Conservation (phyloP, 2,329 filamentous ascomycete species). For the Alternaria hordeiaustralica region DNA sequence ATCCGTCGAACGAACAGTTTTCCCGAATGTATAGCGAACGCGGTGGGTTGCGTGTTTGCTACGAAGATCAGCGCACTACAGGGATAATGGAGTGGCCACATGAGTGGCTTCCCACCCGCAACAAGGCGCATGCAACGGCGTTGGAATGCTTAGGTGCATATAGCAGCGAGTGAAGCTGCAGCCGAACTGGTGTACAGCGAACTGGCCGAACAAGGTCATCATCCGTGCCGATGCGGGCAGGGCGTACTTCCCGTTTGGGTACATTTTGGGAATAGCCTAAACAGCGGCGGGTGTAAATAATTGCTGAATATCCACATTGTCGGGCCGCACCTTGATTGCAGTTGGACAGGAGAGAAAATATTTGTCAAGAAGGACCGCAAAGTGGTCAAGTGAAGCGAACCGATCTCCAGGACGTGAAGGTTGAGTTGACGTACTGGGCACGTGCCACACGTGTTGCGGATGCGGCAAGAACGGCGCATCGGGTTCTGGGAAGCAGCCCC, state of each 20-base stretch:
- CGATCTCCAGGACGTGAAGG: background rate
- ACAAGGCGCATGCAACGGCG: slow-evolving; percentile 3
- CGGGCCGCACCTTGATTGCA: background rate
- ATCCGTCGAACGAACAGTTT: background rate
- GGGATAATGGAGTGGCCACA: background rate
- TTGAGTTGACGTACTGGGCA: background rate
- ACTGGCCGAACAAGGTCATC: background rate
- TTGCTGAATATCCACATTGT: slow-evolving; percentile 1
- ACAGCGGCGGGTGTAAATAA: background rate
- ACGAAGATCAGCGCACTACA: slow-evolving; percentile 2
- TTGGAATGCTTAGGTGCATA: background rate
- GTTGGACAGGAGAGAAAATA: background rate
- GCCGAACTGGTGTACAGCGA: background rate
- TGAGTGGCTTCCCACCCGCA: background rate
- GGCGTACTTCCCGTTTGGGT: background rate
- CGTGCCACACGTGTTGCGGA: slow-evolving; percentile 4
- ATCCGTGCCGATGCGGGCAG: slow-evolving; percentile 4
- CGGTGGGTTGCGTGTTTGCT: background rate
- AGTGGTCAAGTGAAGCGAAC: background rate
- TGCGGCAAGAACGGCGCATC: slow-evolving; percentile 11
- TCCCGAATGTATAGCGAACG: background rate
- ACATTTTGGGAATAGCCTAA: slow-evolving; percentile 2
- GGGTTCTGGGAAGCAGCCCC: slow-evolving; percentile 8
- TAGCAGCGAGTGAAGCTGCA: slow-evolving; percentile 1
- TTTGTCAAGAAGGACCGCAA: slow-evolving; percentile 1